These are phyloP conservation scores for Termitomyces sp. DNA, from an alignment of 768 basidiomycete species.

Conservation along the genomic window DNA sequence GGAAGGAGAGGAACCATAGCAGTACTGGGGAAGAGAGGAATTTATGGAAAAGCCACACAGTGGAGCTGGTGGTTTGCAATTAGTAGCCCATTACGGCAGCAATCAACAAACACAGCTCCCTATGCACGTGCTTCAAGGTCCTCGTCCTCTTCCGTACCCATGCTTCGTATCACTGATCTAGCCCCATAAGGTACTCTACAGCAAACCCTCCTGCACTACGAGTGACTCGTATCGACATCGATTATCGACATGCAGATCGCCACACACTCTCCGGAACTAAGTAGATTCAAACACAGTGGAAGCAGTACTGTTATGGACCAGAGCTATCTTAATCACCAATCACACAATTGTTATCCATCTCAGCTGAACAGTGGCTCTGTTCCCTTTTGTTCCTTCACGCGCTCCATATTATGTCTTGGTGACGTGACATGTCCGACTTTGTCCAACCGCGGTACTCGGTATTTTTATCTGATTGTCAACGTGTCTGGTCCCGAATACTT, in stretches of 20 bases:
- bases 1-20: constrained; percentile 28
- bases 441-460: constrained; percentile 3
- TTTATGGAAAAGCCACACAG: constrained; percentile 31
- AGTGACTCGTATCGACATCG: neutral
- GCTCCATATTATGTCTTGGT: neutral
- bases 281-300: neutral
- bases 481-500: constrained; percentile 9
- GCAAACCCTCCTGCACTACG: neutral
- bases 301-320: neutral
- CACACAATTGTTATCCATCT: neutral
- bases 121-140: constrained; percentile 44
- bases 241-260: neutral
- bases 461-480: constrained; percentile 12
- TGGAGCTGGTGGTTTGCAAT: constrained; percentile 47
- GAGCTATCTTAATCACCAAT: neutral
- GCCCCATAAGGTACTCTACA: constrained; percentile 5
- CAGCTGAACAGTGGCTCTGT: neutral
- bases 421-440: neutral
- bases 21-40: constrained; percentile 14
- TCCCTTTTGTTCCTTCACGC: neutral
- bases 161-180: constrained; percentile 26
- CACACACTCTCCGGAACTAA: neutral
- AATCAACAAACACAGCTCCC: constrained; percentile 45
- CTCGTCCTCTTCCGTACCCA: constrained; percentile 23
- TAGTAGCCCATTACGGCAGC: constrained; percentile 42